These are phyloP conservation scores for Vaccinium macrocarpon DNA, from an alignment of 148 eudicot genomes.

Conservation along the genomic window DNA sequence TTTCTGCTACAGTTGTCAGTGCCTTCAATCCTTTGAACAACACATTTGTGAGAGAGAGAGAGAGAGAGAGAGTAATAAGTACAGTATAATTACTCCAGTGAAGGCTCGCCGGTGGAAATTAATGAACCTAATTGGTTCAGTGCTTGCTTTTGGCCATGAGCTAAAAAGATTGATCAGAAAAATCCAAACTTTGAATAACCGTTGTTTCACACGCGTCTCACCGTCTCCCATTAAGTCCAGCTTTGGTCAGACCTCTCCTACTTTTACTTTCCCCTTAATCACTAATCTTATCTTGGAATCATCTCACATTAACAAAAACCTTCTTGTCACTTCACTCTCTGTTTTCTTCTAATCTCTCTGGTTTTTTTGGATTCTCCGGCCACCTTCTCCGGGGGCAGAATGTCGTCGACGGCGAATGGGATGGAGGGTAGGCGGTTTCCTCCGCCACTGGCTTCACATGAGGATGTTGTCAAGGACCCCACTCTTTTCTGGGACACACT, in stretches of 20 bases:
- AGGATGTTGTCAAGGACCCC: conserved; percentile 43
- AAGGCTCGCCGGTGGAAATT: conserved; percentile 13
- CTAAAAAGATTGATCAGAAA: background rate
- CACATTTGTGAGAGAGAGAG: background rate
- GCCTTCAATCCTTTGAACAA: background rate
- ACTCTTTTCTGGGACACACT: conserved; percentile 55
- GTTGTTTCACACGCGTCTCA: conserved; percentile 16
- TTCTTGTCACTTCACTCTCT: background rate
- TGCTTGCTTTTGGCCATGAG: background rate
- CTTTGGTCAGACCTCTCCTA: background rate
- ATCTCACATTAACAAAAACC: background rate
- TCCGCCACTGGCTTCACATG: conserved; percentile 48
- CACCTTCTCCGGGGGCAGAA: background rate
- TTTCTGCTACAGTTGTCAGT: background rate
- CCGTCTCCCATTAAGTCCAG: background rate
- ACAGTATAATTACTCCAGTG: background rate
- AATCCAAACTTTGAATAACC: conserved; percentile 18
- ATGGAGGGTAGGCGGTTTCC: conserved; percentile 25
- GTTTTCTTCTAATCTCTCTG: background rate
- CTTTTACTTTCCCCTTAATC: conserved; percentile 17
- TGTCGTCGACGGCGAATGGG: conserved; percentile 31
- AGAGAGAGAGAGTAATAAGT: background rate
- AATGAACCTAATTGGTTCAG: conserved; percentile 10
- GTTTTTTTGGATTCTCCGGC: conserved; percentile 12
- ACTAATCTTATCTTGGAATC: conserved; percentile 14